A percentile compares a stretch with the other conserved stretches of the same genome.
Conservation (phyloP, 352 stramenopile genomes). For the Phytophthora tentaculata region DNA sequence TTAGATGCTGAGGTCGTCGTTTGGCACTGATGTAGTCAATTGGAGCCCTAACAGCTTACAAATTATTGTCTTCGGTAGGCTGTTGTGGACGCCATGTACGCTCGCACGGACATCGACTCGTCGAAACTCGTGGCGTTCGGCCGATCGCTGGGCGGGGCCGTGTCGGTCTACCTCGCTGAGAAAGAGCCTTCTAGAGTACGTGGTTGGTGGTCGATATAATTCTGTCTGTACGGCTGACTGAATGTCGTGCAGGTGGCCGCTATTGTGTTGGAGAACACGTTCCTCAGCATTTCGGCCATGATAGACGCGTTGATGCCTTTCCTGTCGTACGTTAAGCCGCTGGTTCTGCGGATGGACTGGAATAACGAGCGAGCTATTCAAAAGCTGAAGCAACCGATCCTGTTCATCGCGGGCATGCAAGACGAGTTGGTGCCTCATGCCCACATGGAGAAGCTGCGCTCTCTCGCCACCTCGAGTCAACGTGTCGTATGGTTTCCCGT, state of each 20-base stretch:
- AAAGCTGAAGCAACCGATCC: slow-evolving; percentile 77
- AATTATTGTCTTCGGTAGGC: slow-evolving; percentile 52
- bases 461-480: slow-evolving; percentile 63
- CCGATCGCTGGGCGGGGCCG: slow-evolving; percentile 91
- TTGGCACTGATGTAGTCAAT: too few species aligned
- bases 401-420: slow-evolving; percentile 91
- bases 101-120: slow-evolving; percentile 82
- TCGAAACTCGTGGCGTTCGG: slow-evolving; percentile 93
- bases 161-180: slow-evolving; percentile 91
- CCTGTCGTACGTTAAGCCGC: slow-evolving; percentile 87
- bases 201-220: background rate
- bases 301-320: slow-evolving; percentile 94
- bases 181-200: slow-evolving; percentile 70
- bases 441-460: slow-evolving; percentile 87
- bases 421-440: slow-evolving; percentile 93
- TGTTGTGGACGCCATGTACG: slow-evolving; percentile 78
- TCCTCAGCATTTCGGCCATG: slow-evolving; percentile 93
- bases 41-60: background rate
- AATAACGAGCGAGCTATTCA: slow-evolving; percentile 74
- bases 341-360: slow-evolving; percentile 93
- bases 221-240: background rate
- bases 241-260: slow-evolving; percentile 69
- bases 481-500: slow-evolving; percentile 76
- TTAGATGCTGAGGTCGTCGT: slow-evolving; percentile 89
- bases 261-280: slow-evolving; percentile 96